A percentile compares a stretch with the other conserved stretches of the same genome.
Evolutionary conservation across 768 basidiomycete species (phyloP).

Genomic region (Mycena metata): DNA sequence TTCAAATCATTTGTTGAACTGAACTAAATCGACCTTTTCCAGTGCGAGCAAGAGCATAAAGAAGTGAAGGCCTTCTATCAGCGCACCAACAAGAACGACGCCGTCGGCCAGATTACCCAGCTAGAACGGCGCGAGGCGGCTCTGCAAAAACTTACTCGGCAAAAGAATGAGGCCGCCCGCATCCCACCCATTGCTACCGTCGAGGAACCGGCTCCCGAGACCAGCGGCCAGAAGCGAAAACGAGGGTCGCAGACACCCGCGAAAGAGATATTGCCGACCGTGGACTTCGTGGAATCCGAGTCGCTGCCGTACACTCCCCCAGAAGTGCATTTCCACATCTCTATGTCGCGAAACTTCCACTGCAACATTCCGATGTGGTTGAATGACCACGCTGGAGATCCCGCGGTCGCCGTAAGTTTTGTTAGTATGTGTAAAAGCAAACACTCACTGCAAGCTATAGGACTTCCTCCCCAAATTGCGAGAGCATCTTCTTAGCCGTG

Average conservation of each 20-base stretch:
- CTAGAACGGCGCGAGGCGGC: constrained; percentile 35
- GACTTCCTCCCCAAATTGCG: constrained; percentile 47
- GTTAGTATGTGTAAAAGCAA: too few relatives aligned
- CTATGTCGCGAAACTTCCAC: constrained; percentile 24
- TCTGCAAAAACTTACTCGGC: constrained; percentile 27
- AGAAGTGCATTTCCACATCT: constrained; percentile 42
- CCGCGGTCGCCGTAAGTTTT: constrained; percentile 35
- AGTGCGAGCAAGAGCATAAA: constrained; percentile 57
- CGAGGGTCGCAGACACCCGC: neutral
- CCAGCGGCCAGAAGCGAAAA: constrained; percentile 6
- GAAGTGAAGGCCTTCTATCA: constrained; percentile 51
- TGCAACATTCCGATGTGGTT: constrained; percentile 11
- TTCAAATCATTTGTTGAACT: too few relatives aligned
- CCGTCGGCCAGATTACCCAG: constrained; percentile 40
- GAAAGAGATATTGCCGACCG: neutral
- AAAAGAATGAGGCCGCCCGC: neutral
- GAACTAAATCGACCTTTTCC: neutral
- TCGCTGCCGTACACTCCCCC: constrained; percentile 22
- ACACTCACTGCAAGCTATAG: constrained; percentile 28
- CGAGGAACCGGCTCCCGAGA: constrained; percentile 1
- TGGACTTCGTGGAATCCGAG: constrained; percentile 17
- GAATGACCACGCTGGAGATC: constrained; percentile 38
- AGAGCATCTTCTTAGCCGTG: constrained; percentile 46
- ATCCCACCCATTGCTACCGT: neutral
- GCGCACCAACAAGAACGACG: constrained; percentile 48